These are phyloP conservation scores for Lactarius deliciosus DNA, from an alignment of 768 basidiomycete genomes.

Conservation along the genomic window DNA sequence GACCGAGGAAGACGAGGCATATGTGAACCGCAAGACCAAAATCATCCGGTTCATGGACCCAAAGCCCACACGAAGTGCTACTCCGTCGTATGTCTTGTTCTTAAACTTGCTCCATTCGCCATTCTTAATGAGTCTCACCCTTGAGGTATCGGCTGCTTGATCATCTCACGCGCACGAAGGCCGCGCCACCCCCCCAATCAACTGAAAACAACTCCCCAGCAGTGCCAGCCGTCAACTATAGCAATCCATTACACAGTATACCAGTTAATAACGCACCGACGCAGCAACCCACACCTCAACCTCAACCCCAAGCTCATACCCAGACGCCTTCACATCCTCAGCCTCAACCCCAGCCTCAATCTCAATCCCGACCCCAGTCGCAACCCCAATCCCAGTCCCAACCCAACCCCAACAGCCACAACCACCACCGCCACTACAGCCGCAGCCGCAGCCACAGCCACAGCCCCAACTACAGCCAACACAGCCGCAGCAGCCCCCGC, in stretches of 20 bases:
- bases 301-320: conserved; percentile 13
- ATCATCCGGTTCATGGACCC: conserved; percentile 81
- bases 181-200: background rate
- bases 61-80: conserved; percentile 44
- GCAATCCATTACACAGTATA: conserved; percentile 18
- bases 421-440: conserved; percentile 14
- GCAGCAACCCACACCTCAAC: conserved; percentile 8
- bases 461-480: conserved; percentile 16
- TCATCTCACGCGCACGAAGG: conserved; percentile 2
- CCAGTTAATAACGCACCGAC: background rate
- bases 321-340: conserved; percentile 15
- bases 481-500: conserved; percentile 22
- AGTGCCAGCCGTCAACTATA: background rate
- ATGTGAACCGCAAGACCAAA: conserved; percentile 69
- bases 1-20: conserved; percentile 68
- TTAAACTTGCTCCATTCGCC: background rate
- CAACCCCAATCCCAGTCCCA: conserved; percentile 17
- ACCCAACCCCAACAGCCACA: conserved; percentile 7
- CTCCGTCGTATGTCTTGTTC: conserved; percentile 47
- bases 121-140: background rate
- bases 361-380: background rate
- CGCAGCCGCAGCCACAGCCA: conserved; percentile 14
- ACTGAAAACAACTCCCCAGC: background rate
- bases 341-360: background rate
- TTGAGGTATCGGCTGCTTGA: conserved; percentile 30